phyloP scores from a whole-genome alignment of 2,329 filamentous ascomycete species.

The Aspergillus sp. region DNA sequence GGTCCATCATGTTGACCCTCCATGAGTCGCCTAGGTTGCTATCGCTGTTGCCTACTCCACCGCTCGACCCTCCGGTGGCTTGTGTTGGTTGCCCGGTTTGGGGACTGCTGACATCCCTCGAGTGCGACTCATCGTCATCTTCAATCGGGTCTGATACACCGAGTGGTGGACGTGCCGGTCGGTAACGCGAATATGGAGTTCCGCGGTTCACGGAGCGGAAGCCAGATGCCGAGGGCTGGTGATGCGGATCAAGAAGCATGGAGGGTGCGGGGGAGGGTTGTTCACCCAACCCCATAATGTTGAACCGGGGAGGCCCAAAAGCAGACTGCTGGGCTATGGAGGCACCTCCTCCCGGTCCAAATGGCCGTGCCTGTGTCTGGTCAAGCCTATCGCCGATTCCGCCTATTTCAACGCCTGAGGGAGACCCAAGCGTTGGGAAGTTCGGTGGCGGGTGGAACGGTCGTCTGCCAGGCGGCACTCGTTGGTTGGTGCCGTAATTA shows the following conservation, averaged over 20 bases:
- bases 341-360: conserved; percentile 9
- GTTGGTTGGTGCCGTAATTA: conserved; percentile 76
- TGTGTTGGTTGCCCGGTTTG: conserved; percentile 13
- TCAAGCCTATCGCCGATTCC: conserved; percentile 37
- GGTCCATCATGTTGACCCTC: conserved; percentile 40
- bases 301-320: conserved; percentile 22
- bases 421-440: conserved; percentile 67
- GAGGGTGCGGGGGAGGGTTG: conserved; percentile 36
- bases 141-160: conserved; percentile 23
- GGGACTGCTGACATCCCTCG: conserved; percentile 10
- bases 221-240: conserved; percentile 39
- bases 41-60: conserved; percentile 40
- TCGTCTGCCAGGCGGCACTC: conserved; percentile 43
- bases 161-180: conserved; percentile 21
- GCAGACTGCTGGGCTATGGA: conserved; percentile 8
- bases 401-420: conserved; percentile 43
- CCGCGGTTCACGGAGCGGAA: conserved; percentile 25
- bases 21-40: conserved; percentile 56
- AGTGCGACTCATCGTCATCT: conserved; percentile 24
- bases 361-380: conserved; percentile 11
- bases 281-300: conserved; percentile 17
- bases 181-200: conserved; percentile 24
- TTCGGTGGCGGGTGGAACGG: conserved; percentile 70
- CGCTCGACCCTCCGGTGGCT: conserved; percentile 28
- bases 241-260: conserved; percentile 43